phyloP scores from a whole-genome alignment of 2,329 filamentous ascomycete genomes.

The Sclerotinia glacialis region DNA sequence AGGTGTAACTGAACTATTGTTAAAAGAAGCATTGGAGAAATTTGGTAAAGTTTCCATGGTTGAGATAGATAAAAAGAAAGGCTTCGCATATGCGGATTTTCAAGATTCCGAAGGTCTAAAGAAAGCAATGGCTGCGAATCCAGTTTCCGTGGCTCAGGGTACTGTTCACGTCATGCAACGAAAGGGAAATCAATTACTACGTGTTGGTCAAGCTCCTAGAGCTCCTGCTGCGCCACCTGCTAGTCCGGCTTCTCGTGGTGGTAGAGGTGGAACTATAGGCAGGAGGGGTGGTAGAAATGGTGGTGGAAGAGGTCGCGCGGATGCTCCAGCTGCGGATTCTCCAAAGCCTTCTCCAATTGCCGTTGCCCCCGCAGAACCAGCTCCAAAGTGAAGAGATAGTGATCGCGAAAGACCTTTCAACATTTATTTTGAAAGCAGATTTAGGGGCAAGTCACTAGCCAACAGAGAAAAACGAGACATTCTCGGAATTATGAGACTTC shows the following conservation, averaged over 20 bases:
- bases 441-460: neutral
- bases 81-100: slow-evolving; percentile 92
- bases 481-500: neutral
- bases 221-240: slow-evolving; percentile 24
- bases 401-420: neutral
- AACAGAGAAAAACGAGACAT: neutral
- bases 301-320: slow-evolving; percentile 28
- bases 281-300: slow-evolving; percentile 33
- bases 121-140: slow-evolving; percentile 79
- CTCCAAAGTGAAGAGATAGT: slow-evolving; percentile 27
- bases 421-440: neutral
- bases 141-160: slow-evolving; percentile 77
- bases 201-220: slow-evolving; percentile 64
- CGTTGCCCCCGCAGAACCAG: slow-evolving; percentile 32
- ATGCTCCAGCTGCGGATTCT: slow-evolving; percentile 26
- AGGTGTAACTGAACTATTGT: slow-evolving; percentile 78
- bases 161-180: slow-evolving; percentile 84
- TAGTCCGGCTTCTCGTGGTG: slow-evolving; percentile 26
- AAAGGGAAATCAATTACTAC: slow-evolving; percentile 75
- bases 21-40: slow-evolving; percentile 68
- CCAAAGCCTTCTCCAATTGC: slow-evolving; percentile 23
- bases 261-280: slow-evolving; percentile 31
- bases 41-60: slow-evolving; percentile 77
- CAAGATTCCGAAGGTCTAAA: slow-evolving; percentile 66
- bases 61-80: slow-evolving; percentile 92